Evolutionary conservation across 1,284 basidiomycete species (phyloP).

Genomic region (Ceraceosorus guamensis): DNA sequence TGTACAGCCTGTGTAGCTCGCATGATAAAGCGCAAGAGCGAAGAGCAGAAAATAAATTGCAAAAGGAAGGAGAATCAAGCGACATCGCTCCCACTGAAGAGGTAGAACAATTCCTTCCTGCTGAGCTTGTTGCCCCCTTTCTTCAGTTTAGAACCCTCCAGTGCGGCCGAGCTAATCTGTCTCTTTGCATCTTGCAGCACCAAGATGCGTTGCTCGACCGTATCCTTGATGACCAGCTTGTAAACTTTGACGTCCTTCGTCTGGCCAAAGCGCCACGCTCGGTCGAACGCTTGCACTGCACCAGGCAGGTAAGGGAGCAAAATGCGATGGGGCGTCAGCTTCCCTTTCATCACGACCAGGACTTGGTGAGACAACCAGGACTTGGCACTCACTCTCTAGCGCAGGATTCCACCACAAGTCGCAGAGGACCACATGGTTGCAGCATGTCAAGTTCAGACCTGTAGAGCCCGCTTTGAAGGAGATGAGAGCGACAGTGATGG

Average conservation of each 20-base stretch:
- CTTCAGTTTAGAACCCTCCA: conserved; percentile 80
- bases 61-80: background rate
- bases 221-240: conserved; percentile 80
- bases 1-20: no score
- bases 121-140: conserved; percentile 53
- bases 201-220: conserved; percentile 83
- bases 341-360: background rate
- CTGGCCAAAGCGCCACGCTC: conserved; percentile 83
- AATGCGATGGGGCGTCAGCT: background rate
- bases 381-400: conserved; percentile 13
- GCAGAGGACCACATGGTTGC: conserved; percentile 84
- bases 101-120: conserved; percentile 12
- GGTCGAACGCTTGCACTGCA: conserved; percentile 82
- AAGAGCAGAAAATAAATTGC: no score
- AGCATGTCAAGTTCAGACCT: conserved; percentile 87
- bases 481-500: conserved; percentile 71
- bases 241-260: conserved; percentile 78
- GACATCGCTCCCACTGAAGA: conserved; percentile 8
- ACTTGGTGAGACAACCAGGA: background rate
- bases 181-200: conserved; percentile 67
- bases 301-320: background rate
- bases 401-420: conserved; percentile 77
- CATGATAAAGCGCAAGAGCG: no score
- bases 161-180: conserved; percentile 69
- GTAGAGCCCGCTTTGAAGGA: conserved; percentile 94